These are phyloP conservation scores for Corylus heterophylla DNA, from an alignment of 306 rosid species.

Conservation along the genomic window DNA sequence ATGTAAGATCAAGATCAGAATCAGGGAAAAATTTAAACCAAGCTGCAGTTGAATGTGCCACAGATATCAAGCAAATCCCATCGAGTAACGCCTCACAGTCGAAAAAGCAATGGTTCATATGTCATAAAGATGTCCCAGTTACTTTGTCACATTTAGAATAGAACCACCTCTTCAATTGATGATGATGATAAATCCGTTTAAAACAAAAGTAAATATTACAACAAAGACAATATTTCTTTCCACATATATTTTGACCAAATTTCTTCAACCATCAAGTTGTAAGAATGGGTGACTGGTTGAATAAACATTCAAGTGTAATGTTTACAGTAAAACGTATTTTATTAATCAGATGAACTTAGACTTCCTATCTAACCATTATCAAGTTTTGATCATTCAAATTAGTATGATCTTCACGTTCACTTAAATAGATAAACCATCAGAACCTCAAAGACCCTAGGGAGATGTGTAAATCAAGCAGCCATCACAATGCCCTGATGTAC, in stretches of 20 bases:
- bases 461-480: neutral
- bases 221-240: neutral
- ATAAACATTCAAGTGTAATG: neutral
- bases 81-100: neutral
- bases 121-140: neutral
- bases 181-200: neutral
- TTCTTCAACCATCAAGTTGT: neutral
- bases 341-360: neutral
- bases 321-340: neutral
- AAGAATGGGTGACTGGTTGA: neutral
- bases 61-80: neutral
- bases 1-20: neutral
- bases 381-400: neutral
- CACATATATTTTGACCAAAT: neutral
- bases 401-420: neutral
- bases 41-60: neutral
- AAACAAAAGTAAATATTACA: neutral
- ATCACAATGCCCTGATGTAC: neutral
- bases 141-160: neutral
- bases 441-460: neutral
- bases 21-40: neutral
- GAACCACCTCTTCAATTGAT: neutral
- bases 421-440: neutral
- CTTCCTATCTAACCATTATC: neutral
- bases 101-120: neutral